Conservation (phyloP, 2,329 filamentous ascomycete genomes). For the Ascochyta fabae region DNA sequence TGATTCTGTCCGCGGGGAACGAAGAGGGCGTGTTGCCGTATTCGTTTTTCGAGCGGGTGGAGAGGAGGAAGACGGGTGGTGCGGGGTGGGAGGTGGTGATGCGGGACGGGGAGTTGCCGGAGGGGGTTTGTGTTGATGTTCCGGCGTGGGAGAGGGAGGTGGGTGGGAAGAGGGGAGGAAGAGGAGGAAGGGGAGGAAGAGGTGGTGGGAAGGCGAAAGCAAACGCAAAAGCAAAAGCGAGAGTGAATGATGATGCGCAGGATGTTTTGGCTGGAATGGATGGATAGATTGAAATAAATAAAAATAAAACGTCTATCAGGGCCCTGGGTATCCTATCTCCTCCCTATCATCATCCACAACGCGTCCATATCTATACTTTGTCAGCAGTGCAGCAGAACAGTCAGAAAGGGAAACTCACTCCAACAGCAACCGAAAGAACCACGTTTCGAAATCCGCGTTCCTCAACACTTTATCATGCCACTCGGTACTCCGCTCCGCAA, state of each 20-base stretch:
- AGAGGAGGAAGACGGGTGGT: slow-evolving; percentile 64
- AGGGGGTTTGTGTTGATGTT: slow-evolving; percentile 46
- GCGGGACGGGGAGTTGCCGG: slow-evolving; percentile 68
- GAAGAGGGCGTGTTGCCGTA: slow-evolving; percentile 51
- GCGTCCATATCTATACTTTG: slow-evolving; percentile 49
- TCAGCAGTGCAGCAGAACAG: slow-evolving; percentile 6
- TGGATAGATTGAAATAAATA: background rate
- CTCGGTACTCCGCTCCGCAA: slow-evolving; percentile 61
- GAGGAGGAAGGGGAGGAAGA: slow-evolving; percentile 20
- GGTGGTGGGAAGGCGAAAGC: background rate
- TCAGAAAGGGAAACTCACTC: slow-evolving; percentile 55
- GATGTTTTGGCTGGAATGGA: slow-evolving; percentile 28
- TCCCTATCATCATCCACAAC: slow-evolving; percentile 55
- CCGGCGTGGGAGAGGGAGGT: slow-evolving; percentile 47
- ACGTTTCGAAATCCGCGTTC: slow-evolving; percentile 65
- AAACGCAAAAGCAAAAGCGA: slow-evolving; percentile 29
- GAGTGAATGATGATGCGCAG: slow-evolving; percentile 29
- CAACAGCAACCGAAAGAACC: slow-evolving; percentile 66
- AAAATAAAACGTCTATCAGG: slow-evolving; percentile 18
- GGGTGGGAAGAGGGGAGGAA: slow-evolving; percentile 31
- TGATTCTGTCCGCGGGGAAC: slow-evolving; percentile 56
- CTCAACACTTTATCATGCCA: slow-evolving; percentile 64
- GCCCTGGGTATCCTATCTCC: slow-evolving; percentile 52
- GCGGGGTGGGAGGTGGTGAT: slow-evolving; percentile 71
- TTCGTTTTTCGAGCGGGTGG: slow-evolving; percentile 73